phyloP scores from a whole-genome alignment of 176 grass and related monocot species.

The Paspalum notatum region DNA sequence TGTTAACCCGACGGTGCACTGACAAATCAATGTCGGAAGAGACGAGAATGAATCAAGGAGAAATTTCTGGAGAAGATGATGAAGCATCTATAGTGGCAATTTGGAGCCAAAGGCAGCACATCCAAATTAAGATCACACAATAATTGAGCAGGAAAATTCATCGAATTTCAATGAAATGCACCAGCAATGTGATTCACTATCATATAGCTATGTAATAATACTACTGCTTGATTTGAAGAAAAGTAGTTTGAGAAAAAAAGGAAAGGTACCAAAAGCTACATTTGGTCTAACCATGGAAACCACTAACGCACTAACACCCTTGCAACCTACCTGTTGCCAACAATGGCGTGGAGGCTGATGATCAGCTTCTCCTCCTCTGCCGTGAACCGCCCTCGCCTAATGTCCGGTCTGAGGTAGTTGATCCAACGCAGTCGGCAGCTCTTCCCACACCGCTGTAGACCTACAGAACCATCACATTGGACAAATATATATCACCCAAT shows the following conservation, averaged over 20 bases:
- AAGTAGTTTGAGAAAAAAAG: background rate
- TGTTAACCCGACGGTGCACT: constrained; percentile 7
- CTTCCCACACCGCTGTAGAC: constrained; percentile 92
- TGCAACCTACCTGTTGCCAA: constrained; percentile 79
- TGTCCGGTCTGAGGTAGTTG: constrained; percentile 96
- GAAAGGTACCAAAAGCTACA: constrained; percentile 1
- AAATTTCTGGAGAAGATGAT: background rate
- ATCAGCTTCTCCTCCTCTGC: constrained; percentile 98
- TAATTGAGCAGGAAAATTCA: constrained; percentile 12
- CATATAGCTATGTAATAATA: background rate
- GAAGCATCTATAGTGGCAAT: background rate
- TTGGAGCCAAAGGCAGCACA: constrained; percentile 1
- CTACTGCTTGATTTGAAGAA: background rate
- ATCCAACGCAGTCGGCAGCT: constrained; percentile 96
- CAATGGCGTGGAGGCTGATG: constrained; percentile 96
- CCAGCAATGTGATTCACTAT: background rate
- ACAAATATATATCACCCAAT: constrained; percentile 2
- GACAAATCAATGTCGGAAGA: constrained; percentile 17
- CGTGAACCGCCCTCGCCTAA: constrained; percentile 84
- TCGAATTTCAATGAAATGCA: background rate
- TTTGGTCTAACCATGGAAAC: background rate
- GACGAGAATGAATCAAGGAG: constrained; percentile 28
- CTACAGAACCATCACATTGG: constrained; percentile 47
- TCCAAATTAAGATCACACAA: background rate
- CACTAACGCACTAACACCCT: background rate